These are phyloP conservation scores for Zychaea mexicana DNA, from an alignment of 371 early-diverging fungal species.

Conservation along the genomic window DNA sequence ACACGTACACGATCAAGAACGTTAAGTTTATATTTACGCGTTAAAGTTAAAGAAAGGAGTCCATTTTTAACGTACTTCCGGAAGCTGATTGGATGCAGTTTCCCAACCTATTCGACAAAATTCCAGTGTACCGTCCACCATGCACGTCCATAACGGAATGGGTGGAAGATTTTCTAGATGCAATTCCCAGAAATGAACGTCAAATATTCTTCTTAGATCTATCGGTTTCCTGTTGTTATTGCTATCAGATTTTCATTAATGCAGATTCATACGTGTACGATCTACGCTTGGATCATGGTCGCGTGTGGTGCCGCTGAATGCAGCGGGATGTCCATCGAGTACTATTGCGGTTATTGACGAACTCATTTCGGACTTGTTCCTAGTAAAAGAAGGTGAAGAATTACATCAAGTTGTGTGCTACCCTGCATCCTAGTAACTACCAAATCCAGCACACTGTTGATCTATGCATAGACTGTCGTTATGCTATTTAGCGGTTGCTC, in stretches of 20 bases:
- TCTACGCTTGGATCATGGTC: not conserved
- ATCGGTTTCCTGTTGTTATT: not conserved
- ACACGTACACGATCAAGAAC: too few relatives aligned
- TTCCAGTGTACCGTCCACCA: conserved; percentile 34
- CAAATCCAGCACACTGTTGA: too few relatives aligned
- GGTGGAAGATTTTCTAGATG: conserved; percentile 31
- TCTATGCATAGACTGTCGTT: too few relatives aligned
- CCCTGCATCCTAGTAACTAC: too few relatives aligned
- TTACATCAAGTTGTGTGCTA: too few relatives aligned
- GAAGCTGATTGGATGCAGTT: not conserved
- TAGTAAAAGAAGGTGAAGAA: too few relatives aligned
- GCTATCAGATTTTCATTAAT: not conserved
- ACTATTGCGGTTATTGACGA: not conserved
- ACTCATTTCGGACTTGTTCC: not conserved
- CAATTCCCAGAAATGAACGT: not conserved
- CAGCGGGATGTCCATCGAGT: conserved; percentile 4
- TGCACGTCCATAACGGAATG: conserved; percentile 37
- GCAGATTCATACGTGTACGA: not conserved
- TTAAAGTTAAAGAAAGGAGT: too few relatives aligned
- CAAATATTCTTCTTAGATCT: too few relatives aligned
- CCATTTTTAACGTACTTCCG: not conserved
- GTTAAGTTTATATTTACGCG: too few relatives aligned
- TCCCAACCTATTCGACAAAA: conserved; percentile 39
- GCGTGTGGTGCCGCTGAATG: not conserved
- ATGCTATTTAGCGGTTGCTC: too few relatives aligned